Percentiles rank a stretch among this genome's conserved stretches.
Evolutionary conservation across 495 filamentous ascomycete genomes (phyloP).

Genomic region (Talaromyces liani): DNA sequence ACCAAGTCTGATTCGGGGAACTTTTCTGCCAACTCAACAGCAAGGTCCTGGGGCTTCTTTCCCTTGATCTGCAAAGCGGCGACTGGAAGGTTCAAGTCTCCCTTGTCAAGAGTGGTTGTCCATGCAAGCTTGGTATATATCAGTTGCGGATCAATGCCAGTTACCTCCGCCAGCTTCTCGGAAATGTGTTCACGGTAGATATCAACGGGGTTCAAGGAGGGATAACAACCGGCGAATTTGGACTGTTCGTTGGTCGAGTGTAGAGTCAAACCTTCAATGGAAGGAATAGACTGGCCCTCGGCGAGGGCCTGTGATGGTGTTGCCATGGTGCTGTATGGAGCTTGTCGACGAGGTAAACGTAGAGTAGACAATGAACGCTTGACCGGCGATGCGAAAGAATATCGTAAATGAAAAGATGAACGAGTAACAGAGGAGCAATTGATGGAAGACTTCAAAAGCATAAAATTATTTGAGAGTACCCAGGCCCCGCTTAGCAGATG

Average conservation of each 20-base stretch:
- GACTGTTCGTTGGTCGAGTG: slow-evolving; percentile 32
- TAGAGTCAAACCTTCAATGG: slow-evolving; percentile 32
- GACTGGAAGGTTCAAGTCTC: slow-evolving; percentile 75
- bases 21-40: slow-evolving; percentile 63
- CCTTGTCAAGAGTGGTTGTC: slow-evolving; percentile 82
- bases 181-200: slow-evolving; percentile 81
- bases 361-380: not conserved
- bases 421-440: not conserved
- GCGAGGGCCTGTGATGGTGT: slow-evolving; percentile 24
- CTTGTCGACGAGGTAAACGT: not conserved
- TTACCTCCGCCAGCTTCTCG: slow-evolving; percentile 61
- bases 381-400: not conserved
- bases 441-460: slow-evolving; percentile 13
- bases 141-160: slow-evolving; percentile 63
- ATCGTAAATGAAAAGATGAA: not conserved
- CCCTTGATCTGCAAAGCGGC: slow-evolving; percentile 76
- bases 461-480: slow-evolving; percentile 28
- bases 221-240: slow-evolving; percentile 42
- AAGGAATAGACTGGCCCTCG: slow-evolving; percentile 11
- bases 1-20: slow-evolving; percentile 75
- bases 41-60: slow-evolving; percentile 68
- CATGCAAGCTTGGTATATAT: slow-evolving; percentile 74
- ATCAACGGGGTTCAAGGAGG: slow-evolving; percentile 76
- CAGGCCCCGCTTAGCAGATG: slow-evolving; percentile 36
- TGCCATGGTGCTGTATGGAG: slow-evolving; percentile 22